phyloP scores from a whole-genome alignment of 139 green algal genomes.

The Haematococcus lacustris region DNA sequence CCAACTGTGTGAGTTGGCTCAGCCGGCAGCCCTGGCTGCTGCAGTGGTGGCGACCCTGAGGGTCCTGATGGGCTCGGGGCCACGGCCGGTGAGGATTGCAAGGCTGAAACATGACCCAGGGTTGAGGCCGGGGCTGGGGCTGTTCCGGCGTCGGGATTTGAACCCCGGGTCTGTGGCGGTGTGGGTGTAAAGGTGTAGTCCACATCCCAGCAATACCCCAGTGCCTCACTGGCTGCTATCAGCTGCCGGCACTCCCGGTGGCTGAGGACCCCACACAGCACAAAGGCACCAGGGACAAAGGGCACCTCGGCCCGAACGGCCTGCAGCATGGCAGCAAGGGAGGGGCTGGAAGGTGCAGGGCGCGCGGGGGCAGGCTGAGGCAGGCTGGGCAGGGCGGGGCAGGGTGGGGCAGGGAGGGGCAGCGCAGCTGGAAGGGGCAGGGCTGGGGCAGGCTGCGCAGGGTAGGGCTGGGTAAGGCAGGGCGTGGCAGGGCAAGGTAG shows the following conservation, averaged over 20 bases:
- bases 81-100: not conserved
- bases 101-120: not conserved
- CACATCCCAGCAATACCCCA: slow-evolving; percentile 18
- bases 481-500: not conserved
- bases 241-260: slow-evolving; percentile 20
- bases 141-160: not conserved
- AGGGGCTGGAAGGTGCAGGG: not conserved
- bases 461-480: not conserved
- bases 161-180: not conserved
- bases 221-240: slow-evolving; percentile 17
- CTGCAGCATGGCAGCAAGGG: not conserved
- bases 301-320: slow-evolving; percentile 16
- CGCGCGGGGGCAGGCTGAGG: not conserved
- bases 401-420: no score
- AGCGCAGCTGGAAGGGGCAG: not conserved
- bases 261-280: slow-evolving; percentile 14
- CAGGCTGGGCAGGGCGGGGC: not conserved
- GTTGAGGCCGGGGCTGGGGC: not conserved
- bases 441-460: not conserved
- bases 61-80: not conserved
- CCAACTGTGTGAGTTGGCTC: no score
- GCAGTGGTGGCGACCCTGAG: not conserved
- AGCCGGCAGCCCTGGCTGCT: not conserved
- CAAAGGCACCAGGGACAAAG: slow-evolving; percentile 24
- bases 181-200: slow-evolving; percentile 21